Conservation (phyloP, 495 filamentous ascomycete species). For the Lentithecium fluviatile region DNA sequence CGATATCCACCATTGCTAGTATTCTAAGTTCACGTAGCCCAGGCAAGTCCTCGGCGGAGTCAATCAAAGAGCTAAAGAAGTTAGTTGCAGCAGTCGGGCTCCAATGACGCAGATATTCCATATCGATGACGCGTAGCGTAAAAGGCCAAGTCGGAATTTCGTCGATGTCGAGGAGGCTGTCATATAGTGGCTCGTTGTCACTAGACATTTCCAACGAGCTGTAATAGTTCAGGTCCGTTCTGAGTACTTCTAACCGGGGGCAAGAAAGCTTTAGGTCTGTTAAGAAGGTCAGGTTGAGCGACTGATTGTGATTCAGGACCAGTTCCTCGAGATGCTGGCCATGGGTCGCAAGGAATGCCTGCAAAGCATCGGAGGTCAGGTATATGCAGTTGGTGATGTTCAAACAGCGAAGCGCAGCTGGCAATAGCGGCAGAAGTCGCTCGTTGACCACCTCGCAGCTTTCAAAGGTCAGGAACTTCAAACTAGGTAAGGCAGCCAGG, state of each 20-base stretch:
- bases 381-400: constrained; percentile 74
- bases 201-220: constrained; percentile 52
- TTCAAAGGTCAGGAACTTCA: constrained; percentile 65
- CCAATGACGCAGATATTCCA: constrained; percentile 74
- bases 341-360: constrained; percentile 58
- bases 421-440: constrained; percentile 59
- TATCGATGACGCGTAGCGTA: constrained; percentile 65
- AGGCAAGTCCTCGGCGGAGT: constrained; percentile 61
- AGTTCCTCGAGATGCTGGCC: constrained; percentile 64
- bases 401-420: constrained; percentile 60
- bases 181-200: constrained; percentile 70
- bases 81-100: constrained; percentile 59
- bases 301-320: constrained; percentile 70
- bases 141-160: constrained; percentile 75
- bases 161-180: constrained; percentile 55
- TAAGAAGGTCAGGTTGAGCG: constrained; percentile 71
- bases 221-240: constrained; percentile 71
- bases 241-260: constrained; percentile 64
- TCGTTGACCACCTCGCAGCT: constrained; percentile 64
- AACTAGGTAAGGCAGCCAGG: constrained; percentile 57
- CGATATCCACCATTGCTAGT: constrained; percentile 67
- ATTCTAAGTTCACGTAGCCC: constrained; percentile 66
- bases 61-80: constrained; percentile 73
- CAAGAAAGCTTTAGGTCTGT: constrained; percentile 59
- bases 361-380: constrained; percentile 58